Base-by-base conservation (phyloP, 352 stramenopile genomes). In the Globisporangium barbulae region DNA sequence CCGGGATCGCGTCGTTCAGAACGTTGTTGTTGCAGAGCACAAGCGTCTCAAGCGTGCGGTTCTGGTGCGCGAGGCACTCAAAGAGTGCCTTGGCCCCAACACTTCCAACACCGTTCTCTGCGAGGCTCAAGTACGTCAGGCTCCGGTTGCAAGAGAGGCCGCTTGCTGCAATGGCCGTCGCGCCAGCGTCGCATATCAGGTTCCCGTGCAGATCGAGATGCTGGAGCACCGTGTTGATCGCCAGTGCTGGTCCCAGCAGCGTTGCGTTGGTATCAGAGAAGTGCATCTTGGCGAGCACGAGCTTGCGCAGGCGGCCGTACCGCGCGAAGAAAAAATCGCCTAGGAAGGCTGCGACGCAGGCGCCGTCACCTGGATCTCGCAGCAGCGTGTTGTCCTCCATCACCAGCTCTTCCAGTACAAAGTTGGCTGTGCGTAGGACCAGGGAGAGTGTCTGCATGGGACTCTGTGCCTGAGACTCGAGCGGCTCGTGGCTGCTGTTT, bases 301-400 rank as follows among this genome's bases (percentile, higher is more conserved):
- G 67, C n/a, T 63, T 79, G 9, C 62, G 58, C 7, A 93, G 67
- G 17, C 73, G 74, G 0, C 81, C 83, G 54, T 92, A 92, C 2
- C 79, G 71, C n/a, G 77, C 83, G 60, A 89, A 88, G 67, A 92
- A 92, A 61, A 81, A 92, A 61, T 92, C 83, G 19, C 81, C 78
- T 0, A 92, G 44, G n/a, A 82, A 73, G 0, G 28, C 58, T 8
- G 79, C 81, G 3, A 92, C 31, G 10, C 68, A 59, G 0, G 60
- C 30, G 0, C 74, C 79, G 35, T 88, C 75, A 28, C 57, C 54
- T 8, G 65, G 53, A 8, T 49, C 57, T 7, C 41, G 6, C 1
- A 84, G 50, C 35, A 89, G 53, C 12, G 72, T 48, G 48, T 88
- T 90, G 9, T 71, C 68, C 37, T 90, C 79, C 9, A 92, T 56